Evolutionary conservation across 2,329 filamentous ascomycete species (phyloP), one percentile per base, ranked within the genome.

Genomic region (Penicillium sp.): DNA sequence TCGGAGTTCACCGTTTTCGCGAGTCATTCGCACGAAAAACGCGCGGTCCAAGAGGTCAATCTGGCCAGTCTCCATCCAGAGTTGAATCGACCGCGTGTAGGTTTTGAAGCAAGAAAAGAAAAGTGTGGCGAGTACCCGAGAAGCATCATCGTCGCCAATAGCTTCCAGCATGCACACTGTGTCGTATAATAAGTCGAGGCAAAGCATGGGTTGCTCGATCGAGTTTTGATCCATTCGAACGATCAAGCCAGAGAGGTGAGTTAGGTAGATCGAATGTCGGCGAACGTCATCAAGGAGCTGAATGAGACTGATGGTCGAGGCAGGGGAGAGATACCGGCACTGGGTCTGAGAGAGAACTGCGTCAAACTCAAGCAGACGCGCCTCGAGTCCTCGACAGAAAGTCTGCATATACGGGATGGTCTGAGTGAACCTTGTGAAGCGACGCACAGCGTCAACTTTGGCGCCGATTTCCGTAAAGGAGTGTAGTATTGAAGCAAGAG

Each of bases 11-110:
- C 78, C 48, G 18, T 78, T 70, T 3, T 73, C 71, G 4, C 75
- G 64, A 3, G 74, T 71, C 42, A 83, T 76, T 2, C 76, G 76
- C 4, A 95, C 76, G 55, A 95, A 95, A 59, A 94, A 93, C 0
- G 80, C 76, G 45, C 80, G 79, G 50, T 89, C 82, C 1, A 75
- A 74, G 1, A 76, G 67, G 2, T 78, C 70, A 3, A 95, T 68
- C 38, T 81, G 78, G 1, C 91, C 91, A 25, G 80, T 76, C 54
- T 87, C 81, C 81, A 95, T 91, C 91, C 91, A 97, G 11, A 75
- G 70, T 23, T 83, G 77, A 30, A 96, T 84, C 0, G 89, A 87
- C 26, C 81, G 81, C 25, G 94, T 74, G 61, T 95, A 97, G 1
- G 87, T 81, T 41, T 82, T 79, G 43, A 96, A 84, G 58, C 87